phyloP scores from a whole-genome alignment of 257 asterid genomes.

The Nicotiana undulata region DNA sequence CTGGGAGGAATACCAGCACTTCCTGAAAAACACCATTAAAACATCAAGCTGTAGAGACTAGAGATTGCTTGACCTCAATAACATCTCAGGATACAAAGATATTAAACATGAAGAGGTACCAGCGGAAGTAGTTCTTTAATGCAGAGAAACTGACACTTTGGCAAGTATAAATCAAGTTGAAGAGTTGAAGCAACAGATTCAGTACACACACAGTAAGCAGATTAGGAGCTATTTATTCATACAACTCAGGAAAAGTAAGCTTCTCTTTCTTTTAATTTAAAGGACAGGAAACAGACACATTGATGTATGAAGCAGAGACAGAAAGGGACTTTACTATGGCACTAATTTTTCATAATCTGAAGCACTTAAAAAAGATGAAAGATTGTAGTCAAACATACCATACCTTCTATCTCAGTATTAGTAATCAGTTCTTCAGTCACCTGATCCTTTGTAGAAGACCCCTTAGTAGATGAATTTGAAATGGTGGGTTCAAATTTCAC shows the following conservation, averaged over 20 bases:
- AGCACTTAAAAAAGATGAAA: neutral
- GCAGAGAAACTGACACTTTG: neutral
- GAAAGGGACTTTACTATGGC: neutral
- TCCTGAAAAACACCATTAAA: neutral
- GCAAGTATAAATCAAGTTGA: neutral
- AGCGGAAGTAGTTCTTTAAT: neutral
- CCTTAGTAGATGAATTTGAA: conserved; percentile 2
- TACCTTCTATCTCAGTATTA: conserved; percentile 10
- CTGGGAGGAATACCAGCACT: conserved; percentile 20
- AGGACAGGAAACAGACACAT: neutral
- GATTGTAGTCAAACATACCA: neutral
- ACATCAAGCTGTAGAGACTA: neutral
- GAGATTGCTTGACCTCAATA: neutral
- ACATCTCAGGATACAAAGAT: neutral
- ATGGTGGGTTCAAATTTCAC: neutral
- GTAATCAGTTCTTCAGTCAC: conserved; percentile 7
- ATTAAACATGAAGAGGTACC: neutral
- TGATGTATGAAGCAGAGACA: neutral
- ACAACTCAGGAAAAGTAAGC: neutral
- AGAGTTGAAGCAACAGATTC: neutral
- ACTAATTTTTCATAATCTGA: neutral
- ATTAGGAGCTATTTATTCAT: neutral
- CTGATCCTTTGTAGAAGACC: neutral
- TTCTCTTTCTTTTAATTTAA: neutral
- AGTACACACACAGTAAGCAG: neutral